Base-by-base conservation (phyloP, 2,329 filamentous ascomycete genomes). In the Aureobasidium lini region DNA sequence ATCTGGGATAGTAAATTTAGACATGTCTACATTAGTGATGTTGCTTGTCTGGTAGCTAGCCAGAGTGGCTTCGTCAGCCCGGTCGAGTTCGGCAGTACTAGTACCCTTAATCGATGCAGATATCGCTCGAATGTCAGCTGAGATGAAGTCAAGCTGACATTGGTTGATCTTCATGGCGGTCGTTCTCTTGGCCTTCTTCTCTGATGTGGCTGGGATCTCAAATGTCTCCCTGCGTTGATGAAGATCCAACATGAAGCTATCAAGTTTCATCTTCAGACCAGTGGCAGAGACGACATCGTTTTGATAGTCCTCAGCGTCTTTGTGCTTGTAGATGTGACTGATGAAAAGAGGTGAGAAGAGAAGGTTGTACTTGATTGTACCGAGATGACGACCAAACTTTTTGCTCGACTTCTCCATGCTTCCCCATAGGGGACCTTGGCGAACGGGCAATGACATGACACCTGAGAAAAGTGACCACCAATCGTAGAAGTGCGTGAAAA, bases 391-490 rank as follows among this genome's bases (percentile, higher is more conserved):
- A 13, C 93, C 93, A 71, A 99, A 99, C 71, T 99, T 99, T 76
- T 99, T 99, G 79, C 90, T 96, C 47, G 90, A 94, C 78, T 96
- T 96, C 66, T 96, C 94, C 28, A 91, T 83, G 0, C 90, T 91
- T 6, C 92, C 93, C 85, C 92, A 99, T 3, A 99, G 80, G 48
- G 83, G 82, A 15, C 94, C 94, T 76, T 99, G 95, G 0, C 94
- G 89, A 60, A 99, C 88, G 10, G 94, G 95, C 31, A 99, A 79
- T 10, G 93, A 95, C 86, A 97, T 91, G 8, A 93, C 88, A 1
- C 93, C 92, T 8, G 91, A 91, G 73, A 99, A 99, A 65, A 97
- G 84, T 0, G 89, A 93, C 91, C 92, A 97, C 94, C 94, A 99
- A 60, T 86, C 85, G 76, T 92, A 97, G 78, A 99, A 99, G 71